Evolutionary conservation across 495 filamentous ascomycete species (phyloP).

Genomic region (Trichoderma erinaceum): DNA sequence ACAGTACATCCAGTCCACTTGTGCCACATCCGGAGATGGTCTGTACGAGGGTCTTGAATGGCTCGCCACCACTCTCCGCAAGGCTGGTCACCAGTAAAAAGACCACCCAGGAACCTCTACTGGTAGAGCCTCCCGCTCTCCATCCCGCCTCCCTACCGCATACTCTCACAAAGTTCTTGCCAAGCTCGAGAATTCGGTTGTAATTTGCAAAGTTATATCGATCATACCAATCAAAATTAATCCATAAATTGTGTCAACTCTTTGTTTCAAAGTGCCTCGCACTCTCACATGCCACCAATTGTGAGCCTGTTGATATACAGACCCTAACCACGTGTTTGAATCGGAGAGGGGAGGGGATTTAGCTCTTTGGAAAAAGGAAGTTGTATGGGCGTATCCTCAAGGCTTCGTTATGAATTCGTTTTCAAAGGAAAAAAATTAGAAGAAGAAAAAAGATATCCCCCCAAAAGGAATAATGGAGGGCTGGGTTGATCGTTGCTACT

Average conservation of each 20-base stretch:
- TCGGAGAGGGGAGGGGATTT: neutral
- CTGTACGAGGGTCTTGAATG: slow-evolving; percentile 99
- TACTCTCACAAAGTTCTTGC: slow-evolving; percentile 26
- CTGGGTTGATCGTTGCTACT: slow-evolving; percentile 1
- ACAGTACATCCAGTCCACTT: slow-evolving; percentile 99
- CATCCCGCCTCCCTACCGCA: slow-evolving; percentile 18
- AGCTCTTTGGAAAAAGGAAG: slow-evolving; percentile 3
- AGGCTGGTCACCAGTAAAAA: slow-evolving; percentile 75
- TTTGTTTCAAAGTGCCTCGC: slow-evolving; percentile 2
- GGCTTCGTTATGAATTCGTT: neutral
- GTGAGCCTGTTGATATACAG: slow-evolving; percentile 11
- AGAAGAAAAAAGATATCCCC: too few species aligned
- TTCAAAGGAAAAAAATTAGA: neutral
- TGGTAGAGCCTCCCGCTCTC: slow-evolving; percentile 19
- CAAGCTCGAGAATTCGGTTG: slow-evolving; percentile 38
- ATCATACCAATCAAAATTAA: slow-evolving; percentile 37
- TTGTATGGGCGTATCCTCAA: neutral
- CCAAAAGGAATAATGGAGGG: neutral
- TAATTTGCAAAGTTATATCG: slow-evolving; percentile 37
- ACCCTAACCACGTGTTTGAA: neutral
- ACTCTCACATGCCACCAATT: slow-evolving; percentile 12
- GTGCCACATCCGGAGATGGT: slow-evolving; percentile 98
- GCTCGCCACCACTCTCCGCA: slow-evolving; percentile 91
- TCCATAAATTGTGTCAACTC: slow-evolving; percentile 15
- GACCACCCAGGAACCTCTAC: slow-evolving; percentile 21